A percentile compares a stretch with the other conserved stretches of the same genome.
These are phyloP conservation scores for Alternaria burnsii DNA, from an alignment of 2,329 filamentous ascomycete species.

Conservation along the genomic window DNA sequence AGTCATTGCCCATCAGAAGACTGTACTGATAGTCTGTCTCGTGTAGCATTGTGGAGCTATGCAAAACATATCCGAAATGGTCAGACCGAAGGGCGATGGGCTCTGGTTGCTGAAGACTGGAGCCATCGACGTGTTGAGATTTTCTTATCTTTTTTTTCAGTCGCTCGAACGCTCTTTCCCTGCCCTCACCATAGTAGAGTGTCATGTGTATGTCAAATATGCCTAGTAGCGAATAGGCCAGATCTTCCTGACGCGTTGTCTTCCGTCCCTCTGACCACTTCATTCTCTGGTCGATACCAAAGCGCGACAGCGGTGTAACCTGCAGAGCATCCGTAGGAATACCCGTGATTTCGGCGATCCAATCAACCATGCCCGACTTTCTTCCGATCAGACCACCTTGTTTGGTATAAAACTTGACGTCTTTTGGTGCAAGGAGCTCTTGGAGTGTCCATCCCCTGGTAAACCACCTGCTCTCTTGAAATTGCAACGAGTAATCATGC, in stretches of 20 bases:
- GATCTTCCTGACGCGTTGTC: slow-evolving; percentile 19
- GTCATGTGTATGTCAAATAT: slow-evolving; percentile 17
- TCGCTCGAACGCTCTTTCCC: slow-evolving; percentile 17
- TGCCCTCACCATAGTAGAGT: slow-evolving; percentile 11
- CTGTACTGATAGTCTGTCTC: background rate
- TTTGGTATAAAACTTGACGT: slow-evolving; percentile 27
- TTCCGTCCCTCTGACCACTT: slow-evolving; percentile 13
- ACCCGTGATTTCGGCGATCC: slow-evolving; percentile 12
- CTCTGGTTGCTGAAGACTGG: accelerated
- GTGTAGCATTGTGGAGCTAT: background rate
- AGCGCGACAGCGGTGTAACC: background rate
- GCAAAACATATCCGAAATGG: accelerated
- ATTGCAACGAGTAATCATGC: background rate
- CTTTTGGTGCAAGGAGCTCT: slow-evolving; percentile 21
- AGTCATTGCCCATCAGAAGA: background rate
- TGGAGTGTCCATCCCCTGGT: slow-evolving; percentile 6
- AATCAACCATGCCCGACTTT: background rate
- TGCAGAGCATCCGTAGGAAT: slow-evolving; percentile 15
- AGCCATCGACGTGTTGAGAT: accelerated
- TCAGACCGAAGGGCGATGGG: accelerated
- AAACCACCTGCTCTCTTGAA: slow-evolving; percentile 5
- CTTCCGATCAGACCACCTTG: slow-evolving; percentile 18
- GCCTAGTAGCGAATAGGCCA: slow-evolving; percentile 11
- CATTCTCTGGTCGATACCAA: slow-evolving; percentile 18
- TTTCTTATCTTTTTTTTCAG: slow-evolving; percentile 17